These are phyloP conservation scores for Rubus parviflorus DNA, from an alignment of 306 rosid genomes.

Conservation along the genomic window DNA sequence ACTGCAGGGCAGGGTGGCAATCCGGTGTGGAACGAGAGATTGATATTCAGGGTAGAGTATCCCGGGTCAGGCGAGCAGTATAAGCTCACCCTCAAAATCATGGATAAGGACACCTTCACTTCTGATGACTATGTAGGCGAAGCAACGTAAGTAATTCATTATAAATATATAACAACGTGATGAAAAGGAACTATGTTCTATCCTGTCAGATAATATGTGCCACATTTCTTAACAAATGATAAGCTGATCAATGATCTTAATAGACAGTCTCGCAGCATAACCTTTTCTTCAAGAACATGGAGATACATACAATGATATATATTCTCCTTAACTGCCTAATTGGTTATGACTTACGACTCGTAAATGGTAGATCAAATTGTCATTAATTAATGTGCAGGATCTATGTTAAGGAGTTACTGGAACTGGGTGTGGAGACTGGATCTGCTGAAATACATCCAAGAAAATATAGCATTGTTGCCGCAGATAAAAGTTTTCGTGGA, in stretches of 20 bases:
- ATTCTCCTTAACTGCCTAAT: not conserved
- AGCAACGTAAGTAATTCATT: slow-evolving; percentile 53
- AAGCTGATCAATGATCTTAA: no score
- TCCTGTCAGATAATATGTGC: not conserved
- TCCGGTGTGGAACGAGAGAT: slow-evolving; percentile 84
- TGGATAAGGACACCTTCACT: slow-evolving; percentile 81
- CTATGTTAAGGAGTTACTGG: slow-evolving; percentile 56
- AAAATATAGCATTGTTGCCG: slow-evolving; percentile 59
- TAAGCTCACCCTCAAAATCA: slow-evolving; percentile 64
- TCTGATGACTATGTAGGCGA: slow-evolving; percentile 69
- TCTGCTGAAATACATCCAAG: slow-evolving; percentile 43
- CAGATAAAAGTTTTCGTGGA: slow-evolving; percentile 58
- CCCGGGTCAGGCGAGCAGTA: slow-evolving; percentile 67
- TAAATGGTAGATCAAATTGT: not conserved
- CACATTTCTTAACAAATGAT: not conserved
- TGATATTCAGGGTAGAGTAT: slow-evolving; percentile 69
- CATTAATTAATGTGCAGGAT: slow-evolving; percentile 33
- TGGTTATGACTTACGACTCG: not conserved
- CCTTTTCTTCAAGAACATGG: not conserved
- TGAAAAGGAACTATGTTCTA: not conserved
- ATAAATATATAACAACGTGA: not conserved
- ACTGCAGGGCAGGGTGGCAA: slow-evolving; percentile 52
- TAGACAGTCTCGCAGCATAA: not conserved
- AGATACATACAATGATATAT: not conserved
- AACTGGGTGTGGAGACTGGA: slow-evolving; percentile 63